A percentile compares a stretch with the other conserved stretches of the same genome.
phyloP scores from a whole-genome alignment of 257 asterid species.

The Salvia miltiorrhiza region DNA sequence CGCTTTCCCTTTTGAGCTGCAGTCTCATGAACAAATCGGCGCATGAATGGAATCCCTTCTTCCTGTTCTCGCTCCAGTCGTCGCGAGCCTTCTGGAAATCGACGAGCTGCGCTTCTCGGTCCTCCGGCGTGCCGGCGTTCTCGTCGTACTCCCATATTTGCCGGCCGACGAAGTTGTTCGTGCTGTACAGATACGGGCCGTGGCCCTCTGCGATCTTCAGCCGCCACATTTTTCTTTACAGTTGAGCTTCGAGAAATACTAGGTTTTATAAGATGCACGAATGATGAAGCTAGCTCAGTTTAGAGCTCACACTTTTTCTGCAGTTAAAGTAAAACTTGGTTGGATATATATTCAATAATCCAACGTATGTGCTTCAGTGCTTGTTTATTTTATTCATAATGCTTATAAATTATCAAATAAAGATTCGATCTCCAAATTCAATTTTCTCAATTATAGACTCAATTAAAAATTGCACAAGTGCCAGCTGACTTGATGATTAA shows the following conservation, averaged over 20 bases:
- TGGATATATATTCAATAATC: not conserved
- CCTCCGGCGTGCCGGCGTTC: no score
- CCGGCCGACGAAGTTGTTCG: no score
- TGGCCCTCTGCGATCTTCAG: no score
- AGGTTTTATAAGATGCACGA: not conserved
- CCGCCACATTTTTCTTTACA: no score
- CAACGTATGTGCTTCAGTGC: no score
- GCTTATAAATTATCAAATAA: not conserved
- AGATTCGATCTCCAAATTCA: not conserved
- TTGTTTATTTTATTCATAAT: not conserved
- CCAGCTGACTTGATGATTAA: not conserved
- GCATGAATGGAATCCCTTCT: slow-evolving; percentile 45
- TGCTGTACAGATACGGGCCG: no score
- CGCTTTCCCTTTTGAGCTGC: no score
- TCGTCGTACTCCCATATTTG: no score
- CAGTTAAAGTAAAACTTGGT: slow-evolving; percentile 7
- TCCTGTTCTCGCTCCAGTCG: slow-evolving; percentile 29
- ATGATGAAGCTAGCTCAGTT: not conserved
- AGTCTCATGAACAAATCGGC: no score
- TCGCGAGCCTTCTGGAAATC: no score
- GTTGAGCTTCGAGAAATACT: not conserved
- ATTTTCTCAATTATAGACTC: not conserved
- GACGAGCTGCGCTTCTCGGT: no score
- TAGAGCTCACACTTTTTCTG: no score
- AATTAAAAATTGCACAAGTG: not conserved